Base-by-base conservation (phyloP, 345 rosid genomes). In the Murraya koenigii region DNA sequence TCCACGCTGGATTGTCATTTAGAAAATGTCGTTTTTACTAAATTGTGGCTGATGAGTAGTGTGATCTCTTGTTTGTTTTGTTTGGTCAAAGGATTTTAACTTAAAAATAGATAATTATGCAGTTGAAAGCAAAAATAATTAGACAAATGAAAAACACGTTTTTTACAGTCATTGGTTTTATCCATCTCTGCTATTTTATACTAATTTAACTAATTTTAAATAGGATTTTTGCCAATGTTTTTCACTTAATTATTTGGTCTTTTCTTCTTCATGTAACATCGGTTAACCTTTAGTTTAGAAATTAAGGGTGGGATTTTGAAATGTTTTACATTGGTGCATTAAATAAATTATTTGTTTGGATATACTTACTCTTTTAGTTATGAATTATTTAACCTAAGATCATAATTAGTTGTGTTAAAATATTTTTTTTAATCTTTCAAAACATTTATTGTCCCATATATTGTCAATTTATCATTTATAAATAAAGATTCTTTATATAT, bases 381-480 rank as follows among this genome's bases (percentile, higher is more conserved):
- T 17, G 17, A 17, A 52, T 19, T 0, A 52, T 15, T 52, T 5
- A 4, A 0, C 7, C 6, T 52, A 52, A 52, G 56, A 52, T 52
- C 22, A 0, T 15, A 10, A 10, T 41, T 10, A 4, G 1, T 11
- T 11, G 17, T 11, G 3, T 44, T 3, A 11, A 11, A 44, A 44
- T 44, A 13, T 44, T 44, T 44, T 44, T 44, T 13, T 0, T 44
- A 44, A 44, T 44, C 4, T 11, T 44, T 44, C 1, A 13, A 0
- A 13, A 13, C 5, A 11, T 44, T 44, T 1, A 44, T 44, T 11
- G 17, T 44, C 5, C 0, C 17, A 44, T 14, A 11, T 1, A 44
- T 13, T 1, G 0, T 0, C 1, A 44, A 44, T 44, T 44, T 13
- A 44, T 0, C 13, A 0, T 44, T 41, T 41, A 41, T 2, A 11